Conservation (phyloP, 169 alveolate species). For the Plasmodium yoelii region DNA sequence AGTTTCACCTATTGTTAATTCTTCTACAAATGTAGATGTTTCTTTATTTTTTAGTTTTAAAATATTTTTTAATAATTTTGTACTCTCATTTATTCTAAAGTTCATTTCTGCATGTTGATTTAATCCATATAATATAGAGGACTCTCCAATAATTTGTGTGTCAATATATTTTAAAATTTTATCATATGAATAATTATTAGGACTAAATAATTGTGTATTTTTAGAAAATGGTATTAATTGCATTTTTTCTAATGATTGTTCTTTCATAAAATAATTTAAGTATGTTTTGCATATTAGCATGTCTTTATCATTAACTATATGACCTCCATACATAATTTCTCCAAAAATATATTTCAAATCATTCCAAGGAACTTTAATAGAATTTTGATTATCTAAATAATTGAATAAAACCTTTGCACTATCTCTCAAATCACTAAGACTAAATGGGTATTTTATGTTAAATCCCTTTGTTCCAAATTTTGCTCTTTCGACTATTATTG, state of each 20-base stretch:
- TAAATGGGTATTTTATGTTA: conserved; percentile 97
- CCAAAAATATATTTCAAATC: conserved; percentile 97
- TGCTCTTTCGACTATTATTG: conserved; percentile 96
- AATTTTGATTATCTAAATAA: conserved; percentile 91
- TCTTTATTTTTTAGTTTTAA: conserved; percentile 64
- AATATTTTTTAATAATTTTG: conserved; percentile 58
- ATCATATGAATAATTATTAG: conserved; percentile 67
- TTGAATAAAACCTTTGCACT: conserved; percentile 94
- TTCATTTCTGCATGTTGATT: conserved; percentile 76
- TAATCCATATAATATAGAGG: conserved; percentile 63
- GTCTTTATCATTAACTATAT: conserved; percentile 97
- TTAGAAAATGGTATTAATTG: conserved; percentile 92
- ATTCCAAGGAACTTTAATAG: conserved; percentile 96
- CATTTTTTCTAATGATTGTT: conserved; percentile 94
- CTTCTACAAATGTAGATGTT: conserved; percentile 68
- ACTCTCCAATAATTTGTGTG: conserved; percentile 57
- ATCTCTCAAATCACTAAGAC: conserved; percentile 96
- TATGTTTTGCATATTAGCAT: conserved; percentile 93
- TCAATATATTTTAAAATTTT: conserved; percentile 73
- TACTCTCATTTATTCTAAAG: conserved; percentile 74
- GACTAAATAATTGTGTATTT: conserved; percentile 67
- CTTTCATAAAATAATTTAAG: conserved; percentile 94
- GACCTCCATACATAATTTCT: conserved; percentile 99
- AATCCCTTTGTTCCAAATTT: conserved; percentile 98
- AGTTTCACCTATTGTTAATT: conserved; percentile 67